Evolutionary conservation across 2,329 filamentous ascomycete species (phyloP).

Genomic region (Nothophoma quercina): DNA sequence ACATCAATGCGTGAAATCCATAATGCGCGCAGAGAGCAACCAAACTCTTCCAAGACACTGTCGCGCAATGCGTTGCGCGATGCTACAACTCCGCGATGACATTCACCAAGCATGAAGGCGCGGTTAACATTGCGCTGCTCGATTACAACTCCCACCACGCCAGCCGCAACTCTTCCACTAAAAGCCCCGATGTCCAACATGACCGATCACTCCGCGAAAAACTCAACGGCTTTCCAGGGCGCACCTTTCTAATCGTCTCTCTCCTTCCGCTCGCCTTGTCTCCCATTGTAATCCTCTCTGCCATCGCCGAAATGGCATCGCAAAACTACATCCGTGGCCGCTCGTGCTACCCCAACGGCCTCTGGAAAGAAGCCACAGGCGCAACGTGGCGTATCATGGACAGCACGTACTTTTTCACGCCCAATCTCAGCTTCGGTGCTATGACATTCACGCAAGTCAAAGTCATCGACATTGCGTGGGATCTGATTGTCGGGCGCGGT

Average conservation of each 20-base stretch:
- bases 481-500: slow-evolving; percentile 48
- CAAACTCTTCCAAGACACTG: background rate
- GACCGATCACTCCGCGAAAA: slow-evolving; percentile 16
- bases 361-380: slow-evolving; percentile 36
- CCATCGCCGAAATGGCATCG: slow-evolving; percentile 38
- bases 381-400: slow-evolving; percentile 48
- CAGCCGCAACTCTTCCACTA: background rate
- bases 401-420: slow-evolving; percentile 44
- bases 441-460: slow-evolving; percentile 49
- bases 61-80: background rate
- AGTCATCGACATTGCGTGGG: slow-evolving; percentile 49
- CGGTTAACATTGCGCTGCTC: background rate
- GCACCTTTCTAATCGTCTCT: slow-evolving; percentile 25
- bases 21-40: background rate
- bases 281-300: slow-evolving; percentile 37
- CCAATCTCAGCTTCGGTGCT: slow-evolving; percentile 40
- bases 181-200: background rate
- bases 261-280: slow-evolving; percentile 32
- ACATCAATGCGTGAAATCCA: background rate
- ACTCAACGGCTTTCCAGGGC: slow-evolving; percentile 33
- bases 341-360: slow-evolving; percentile 43
- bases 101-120: background rate
- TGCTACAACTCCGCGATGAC: background rate
- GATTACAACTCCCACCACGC: background rate
- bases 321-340: slow-evolving; percentile 35